Evolutionary conservation across 768 basidiomycete species (phyloP), one percentile per base, ranked within the genome.

Genomic region (Phaeolepiota aurea): DNA sequence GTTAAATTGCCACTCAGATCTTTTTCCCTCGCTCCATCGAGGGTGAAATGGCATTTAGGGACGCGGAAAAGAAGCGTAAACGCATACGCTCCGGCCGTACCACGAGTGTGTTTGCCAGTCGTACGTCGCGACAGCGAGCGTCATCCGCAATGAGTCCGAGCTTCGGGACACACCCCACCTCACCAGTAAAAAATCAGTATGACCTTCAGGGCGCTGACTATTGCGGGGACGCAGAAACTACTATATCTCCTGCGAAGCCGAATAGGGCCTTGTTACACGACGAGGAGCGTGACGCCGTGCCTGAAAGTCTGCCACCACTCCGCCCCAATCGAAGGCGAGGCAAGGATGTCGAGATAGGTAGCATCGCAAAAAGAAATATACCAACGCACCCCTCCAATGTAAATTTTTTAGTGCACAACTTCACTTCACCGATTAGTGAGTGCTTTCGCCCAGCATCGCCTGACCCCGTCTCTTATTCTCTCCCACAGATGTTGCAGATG

Each of bases 11-110:
- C 41, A 31, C 34, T 20, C 45, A 87, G 84, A 83, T 88, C 23
- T 89, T 89, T 69, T 89, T 88, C 64, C 87, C 87, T 39, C 82
- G 87, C 30, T 83, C 81, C 3, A 70, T 82, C 32, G 72, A 82
- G 57, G 63, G 70, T 14, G 83, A 85, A 57, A 79, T 82, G 16
- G 65, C 71, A 2, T 59, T 63, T 3, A 67, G 61, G 18, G 77
- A 81, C 36, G 69, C 69, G 10, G 56, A 59, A 1, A 69, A 62
- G 14, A 66, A 67, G 30, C 55, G 59, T 31, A 66, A 61, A 47
- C 66, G 62, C n/a, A 52, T 49, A 14, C 58, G 59, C 14, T 47
- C 34, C 20, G 61, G 54, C 23, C 44, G 45, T 11, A 50, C 45
- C 10, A 45, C 53, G 12, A 54, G 50, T 19, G 32, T 54, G 7